These are phyloP conservation scores for Echria macrotheca DNA, from an alignment of 495 filamentous ascomycete species.

Conservation along the genomic window DNA sequence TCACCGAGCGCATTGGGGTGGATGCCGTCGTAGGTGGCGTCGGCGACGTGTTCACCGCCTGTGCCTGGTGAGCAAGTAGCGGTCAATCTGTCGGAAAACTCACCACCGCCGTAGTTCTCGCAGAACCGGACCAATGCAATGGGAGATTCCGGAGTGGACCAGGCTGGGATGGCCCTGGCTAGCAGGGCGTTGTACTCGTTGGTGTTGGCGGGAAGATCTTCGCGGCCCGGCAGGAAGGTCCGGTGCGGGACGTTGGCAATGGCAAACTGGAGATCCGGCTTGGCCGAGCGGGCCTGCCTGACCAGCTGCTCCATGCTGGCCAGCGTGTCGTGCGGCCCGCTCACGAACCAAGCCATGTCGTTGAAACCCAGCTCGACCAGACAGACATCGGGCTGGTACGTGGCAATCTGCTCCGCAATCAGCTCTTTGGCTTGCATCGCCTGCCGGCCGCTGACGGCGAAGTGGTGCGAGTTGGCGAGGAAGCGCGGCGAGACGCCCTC, in stretches of 20 bases:
- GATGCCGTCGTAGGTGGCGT: slow-evolving; percentile 32
- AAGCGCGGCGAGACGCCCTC: slow-evolving; percentile 19
- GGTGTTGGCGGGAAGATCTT: slow-evolving; percentile 23
- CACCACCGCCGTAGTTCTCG: slow-evolving; percentile 26
- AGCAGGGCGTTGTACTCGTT: slow-evolving; percentile 27
- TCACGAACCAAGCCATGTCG: slow-evolving; percentile 30
- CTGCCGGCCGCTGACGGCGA: slow-evolving; percentile 23
- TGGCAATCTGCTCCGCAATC: slow-evolving; percentile 38
- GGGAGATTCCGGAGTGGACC: slow-evolving; percentile 23
- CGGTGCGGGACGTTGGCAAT: slow-evolving; percentile 29
- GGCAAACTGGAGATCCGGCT: slow-evolving; percentile 23
- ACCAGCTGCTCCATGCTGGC: slow-evolving; percentile 22
- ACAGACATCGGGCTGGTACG: slow-evolving; percentile 32
- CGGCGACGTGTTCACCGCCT: slow-evolving; percentile 17
- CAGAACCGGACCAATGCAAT: slow-evolving; percentile 20
- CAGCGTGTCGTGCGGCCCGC: slow-evolving; percentile 17
- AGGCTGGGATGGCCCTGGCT: slow-evolving; percentile 5
- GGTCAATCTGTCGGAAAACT: not conserved
- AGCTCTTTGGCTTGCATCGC: slow-evolving; percentile 29
- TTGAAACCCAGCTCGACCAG: slow-evolving; percentile 36
- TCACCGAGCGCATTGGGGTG: slow-evolving; percentile 34
- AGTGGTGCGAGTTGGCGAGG: slow-evolving; percentile 18
- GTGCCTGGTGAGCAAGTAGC: not conserved
- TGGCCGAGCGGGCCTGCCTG: slow-evolving; percentile 19
- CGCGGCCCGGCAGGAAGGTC: slow-evolving; percentile 12